Evolutionary conservation across 176 grass and related monocot species (phyloP).

Genomic region (Typha latifolia): DNA sequence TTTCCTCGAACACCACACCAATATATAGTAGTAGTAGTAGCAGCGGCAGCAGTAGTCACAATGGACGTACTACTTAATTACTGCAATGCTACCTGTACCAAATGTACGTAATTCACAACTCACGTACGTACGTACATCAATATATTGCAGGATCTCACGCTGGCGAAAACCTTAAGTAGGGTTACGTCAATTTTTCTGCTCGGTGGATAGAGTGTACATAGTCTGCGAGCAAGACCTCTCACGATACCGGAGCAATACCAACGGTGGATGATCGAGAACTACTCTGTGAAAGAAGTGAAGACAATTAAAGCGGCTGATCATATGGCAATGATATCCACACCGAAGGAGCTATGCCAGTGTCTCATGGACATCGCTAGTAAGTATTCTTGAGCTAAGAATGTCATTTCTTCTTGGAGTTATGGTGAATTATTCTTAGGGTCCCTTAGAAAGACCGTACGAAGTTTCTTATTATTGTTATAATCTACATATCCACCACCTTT

Average conservation of each 20-base stretch:
- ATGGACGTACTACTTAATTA: too few relatives aligned
- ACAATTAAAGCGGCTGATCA: constrained; percentile 29
- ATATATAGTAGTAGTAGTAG: too few relatives aligned
- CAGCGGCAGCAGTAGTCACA: too few relatives aligned
- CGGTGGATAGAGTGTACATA: constrained; percentile 38
- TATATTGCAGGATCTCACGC: constrained; percentile 41
- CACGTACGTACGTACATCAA: too few relatives aligned
- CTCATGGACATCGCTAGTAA: constrained; percentile 27
- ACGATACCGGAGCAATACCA: constrained; percentile 5
- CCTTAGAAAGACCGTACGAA: too few relatives aligned
- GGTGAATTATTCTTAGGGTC: too few relatives aligned
- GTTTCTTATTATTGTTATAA: too few relatives aligned
- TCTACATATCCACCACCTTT: too few relatives aligned
- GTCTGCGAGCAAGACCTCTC: constrained; percentile 14
- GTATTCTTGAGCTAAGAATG: background rate
- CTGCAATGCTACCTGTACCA: too few relatives aligned
- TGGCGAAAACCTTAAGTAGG: constrained; percentile 37
- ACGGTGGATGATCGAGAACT: constrained; percentile 30
- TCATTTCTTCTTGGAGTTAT: too few relatives aligned
- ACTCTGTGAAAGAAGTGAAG: constrained; percentile 27
- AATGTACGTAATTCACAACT: too few relatives aligned
- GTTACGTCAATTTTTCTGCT: constrained; percentile 41
- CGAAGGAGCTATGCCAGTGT: constrained; percentile 22
- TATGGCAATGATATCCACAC: constrained; percentile 40
- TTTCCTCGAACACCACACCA: too few relatives aligned